Base-by-base conservation (phyloP, 352 stramenopile species). In the Pythium vanterpoolii region DNA sequence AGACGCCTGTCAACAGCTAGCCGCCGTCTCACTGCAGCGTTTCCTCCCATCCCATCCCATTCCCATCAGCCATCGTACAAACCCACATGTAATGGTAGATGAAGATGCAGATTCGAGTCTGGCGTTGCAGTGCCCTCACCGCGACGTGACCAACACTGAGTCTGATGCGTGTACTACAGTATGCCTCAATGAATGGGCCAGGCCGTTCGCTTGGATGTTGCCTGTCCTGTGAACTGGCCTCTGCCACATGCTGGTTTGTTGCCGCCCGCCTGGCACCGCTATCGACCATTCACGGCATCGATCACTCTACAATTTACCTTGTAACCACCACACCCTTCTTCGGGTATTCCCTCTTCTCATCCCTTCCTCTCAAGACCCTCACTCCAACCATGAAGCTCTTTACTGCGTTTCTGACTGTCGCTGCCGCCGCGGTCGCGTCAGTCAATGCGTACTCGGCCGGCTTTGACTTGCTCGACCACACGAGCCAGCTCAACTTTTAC, bases 401-500 rank as follows among this genome's bases (percentile, higher is more conserved):
- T 28, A 47, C 56, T 11, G 28, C 46, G 21, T 16, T 64, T n/a
- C 31, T 48, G 24, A 33, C 33, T 27, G 55, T 53, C 43, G 46
- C 45, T 16, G 43, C 55, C 5, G 55, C 46, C 44, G 43, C 44
- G 11, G 44, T 46, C 28, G 21, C 47, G 66, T 83, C 64, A 24
- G 60, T 72, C 24, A 39, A 56, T 23, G 50, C 50, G 13, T 57
- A 57, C 36, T 57, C 50, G 36, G 50, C 19, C 9, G 50, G 50
- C 30, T 86, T 86, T 38, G 73, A 86, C 67, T 55, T 86, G 31
- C 70, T 77, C 40, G 76, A 83, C 65, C 73, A 83, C 64, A 83
- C 76, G 43, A 86, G 72, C 38, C 73, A 79, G 51, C 73, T 86
- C 56, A 81, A 77, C 58, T 82, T 72, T 61, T 86, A 86, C 62